Evolutionary conservation across 345 rosid genomes (phyloP).

Genomic region (Aquilaria sinensis): DNA sequence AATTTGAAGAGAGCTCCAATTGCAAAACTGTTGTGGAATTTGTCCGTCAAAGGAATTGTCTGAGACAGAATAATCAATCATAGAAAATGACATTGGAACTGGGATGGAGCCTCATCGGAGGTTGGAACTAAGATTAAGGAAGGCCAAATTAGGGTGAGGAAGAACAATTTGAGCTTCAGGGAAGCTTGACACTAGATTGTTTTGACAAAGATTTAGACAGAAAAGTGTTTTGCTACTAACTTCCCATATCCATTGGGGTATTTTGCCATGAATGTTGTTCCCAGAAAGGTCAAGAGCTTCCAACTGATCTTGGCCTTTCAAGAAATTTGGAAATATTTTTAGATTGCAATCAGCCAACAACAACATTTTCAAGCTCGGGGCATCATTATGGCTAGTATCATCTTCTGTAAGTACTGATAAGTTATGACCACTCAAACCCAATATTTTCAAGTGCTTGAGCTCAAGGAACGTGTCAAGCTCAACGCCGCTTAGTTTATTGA

Average conservation of each 20-base stretch:
- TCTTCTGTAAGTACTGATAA: not conserved
- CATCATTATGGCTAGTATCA: not conserved
- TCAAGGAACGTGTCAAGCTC: not conserved
- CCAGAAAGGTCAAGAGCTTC: not conserved
- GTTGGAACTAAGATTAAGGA: constrained; percentile 14
- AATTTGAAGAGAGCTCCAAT: not conserved
- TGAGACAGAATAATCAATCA: too few relatives aligned
- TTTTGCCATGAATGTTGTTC: constrained; percentile 1
- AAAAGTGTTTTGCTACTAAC: too few relatives aligned
- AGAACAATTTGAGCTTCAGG: too few relatives aligned
- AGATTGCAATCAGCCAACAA: not conserved
- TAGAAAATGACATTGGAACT: too few relatives aligned
- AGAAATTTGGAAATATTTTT: not conserved
- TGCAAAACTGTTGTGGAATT: constrained; percentile 10
- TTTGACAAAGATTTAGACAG: too few relatives aligned
- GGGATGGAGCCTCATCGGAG: too few relatives aligned
- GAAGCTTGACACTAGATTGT: too few relatives aligned
- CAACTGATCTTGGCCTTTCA: not conserved
- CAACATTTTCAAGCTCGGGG: not conserved
- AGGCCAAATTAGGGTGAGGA: too few relatives aligned
- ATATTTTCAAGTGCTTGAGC: not conserved
- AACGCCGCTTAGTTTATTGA: not conserved
- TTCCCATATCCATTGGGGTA: not conserved
- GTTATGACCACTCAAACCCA: not conserved
- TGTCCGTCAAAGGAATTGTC: not conserved